Evolutionary conservation across 2,329 filamentous ascomycete species (phyloP).

Genomic region (Fusarium proliferatum): DNA sequence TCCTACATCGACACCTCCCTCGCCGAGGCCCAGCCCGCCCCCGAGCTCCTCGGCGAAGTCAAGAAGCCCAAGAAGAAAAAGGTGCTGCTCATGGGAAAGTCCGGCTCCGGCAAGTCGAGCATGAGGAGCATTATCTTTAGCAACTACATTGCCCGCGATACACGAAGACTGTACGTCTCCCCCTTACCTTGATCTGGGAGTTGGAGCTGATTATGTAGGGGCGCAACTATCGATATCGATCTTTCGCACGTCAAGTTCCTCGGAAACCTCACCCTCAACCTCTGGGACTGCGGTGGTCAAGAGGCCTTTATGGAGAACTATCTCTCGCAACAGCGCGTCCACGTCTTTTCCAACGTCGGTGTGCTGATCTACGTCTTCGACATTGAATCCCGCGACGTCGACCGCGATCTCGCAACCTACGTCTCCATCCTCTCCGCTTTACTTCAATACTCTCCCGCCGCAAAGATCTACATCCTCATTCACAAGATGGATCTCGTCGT

Average conservation of each 20-base stretch:
- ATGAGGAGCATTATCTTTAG: slow-evolving; percentile 99
- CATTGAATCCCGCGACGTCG: slow-evolving; percentile 94
- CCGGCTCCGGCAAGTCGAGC: slow-evolving; percentile 95
- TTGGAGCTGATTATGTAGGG: slow-evolving; percentile 54
- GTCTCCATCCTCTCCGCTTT: slow-evolving; percentile 89
- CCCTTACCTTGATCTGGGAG: no score
- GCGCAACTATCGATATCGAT: slow-evolving; percentile 97
- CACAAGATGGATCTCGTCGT: slow-evolving; percentile 99
- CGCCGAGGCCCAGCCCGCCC: slow-evolving; percentile 43
- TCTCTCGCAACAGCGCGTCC: slow-evolving; percentile 91
- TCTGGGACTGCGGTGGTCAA: slow-evolving; percentile 99
- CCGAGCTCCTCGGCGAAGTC: slow-evolving; percentile 61
- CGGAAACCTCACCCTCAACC: slow-evolving; percentile 94
- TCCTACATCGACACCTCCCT: slow-evolving; percentile 49
- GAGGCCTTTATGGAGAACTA: slow-evolving; percentile 99
- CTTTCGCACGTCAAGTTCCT: slow-evolving; percentile 99
- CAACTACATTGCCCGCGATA: slow-evolving; percentile 98
- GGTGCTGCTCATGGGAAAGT: slow-evolving; percentile 92
- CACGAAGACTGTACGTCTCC: slow-evolving; percentile 73
- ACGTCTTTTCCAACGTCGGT: slow-evolving; percentile 96
- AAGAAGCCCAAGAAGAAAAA: slow-evolving; percentile 86
- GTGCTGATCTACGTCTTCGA: slow-evolving; percentile 99
- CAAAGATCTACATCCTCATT: slow-evolving; percentile 92
- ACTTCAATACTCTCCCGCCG: slow-evolving; percentile 81
- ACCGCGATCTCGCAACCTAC: slow-evolving; percentile 93